Conservation (phyloP, 345 rosid species). For the Gossypium mustelinum region DNA sequence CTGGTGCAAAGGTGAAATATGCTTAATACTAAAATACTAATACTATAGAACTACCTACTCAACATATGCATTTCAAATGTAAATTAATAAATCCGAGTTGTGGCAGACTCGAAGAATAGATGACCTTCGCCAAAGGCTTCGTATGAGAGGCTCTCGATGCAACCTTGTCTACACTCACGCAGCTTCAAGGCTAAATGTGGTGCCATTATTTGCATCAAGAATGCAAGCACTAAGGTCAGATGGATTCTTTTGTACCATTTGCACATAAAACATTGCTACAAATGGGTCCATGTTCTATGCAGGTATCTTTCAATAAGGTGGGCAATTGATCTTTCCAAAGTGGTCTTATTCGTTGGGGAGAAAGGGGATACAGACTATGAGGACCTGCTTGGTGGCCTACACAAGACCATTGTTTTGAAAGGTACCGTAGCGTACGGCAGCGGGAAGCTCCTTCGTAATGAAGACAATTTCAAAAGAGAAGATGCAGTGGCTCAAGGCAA, state of each 20-base stretch:
- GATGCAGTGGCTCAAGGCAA: slow-evolving; percentile 44
- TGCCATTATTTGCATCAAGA: slow-evolving; percentile 82
- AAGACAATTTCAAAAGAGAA: slow-evolving; percentile 57
- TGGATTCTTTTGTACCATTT: not conserved
- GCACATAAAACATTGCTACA: not conserved
- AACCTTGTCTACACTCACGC: slow-evolving; percentile 56
- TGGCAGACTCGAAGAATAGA: slow-evolving; percentile 60
- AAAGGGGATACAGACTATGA: slow-evolving; percentile 83
- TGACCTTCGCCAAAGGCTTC: slow-evolving; percentile 69
- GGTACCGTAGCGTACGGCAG: slow-evolving; percentile 56
- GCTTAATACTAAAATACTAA: not conserved
- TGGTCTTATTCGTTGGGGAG: slow-evolving; percentile 66
- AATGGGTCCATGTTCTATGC: slow-evolving; percentile 21
- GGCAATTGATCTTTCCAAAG: slow-evolving; percentile 65
- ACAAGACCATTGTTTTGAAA: slow-evolving; percentile 56
- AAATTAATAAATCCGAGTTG: slow-evolving; percentile 10
- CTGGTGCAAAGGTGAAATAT: slow-evolving; percentile 55
- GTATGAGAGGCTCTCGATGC: slow-evolving; percentile 86
- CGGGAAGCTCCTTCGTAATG: slow-evolving; percentile 50
- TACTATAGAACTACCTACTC: not conserved
- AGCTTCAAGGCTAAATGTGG: slow-evolving; percentile 61
- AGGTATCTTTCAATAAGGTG: slow-evolving; percentile 84
- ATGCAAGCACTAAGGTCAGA: slow-evolving; percentile 74
- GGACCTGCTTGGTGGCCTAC: slow-evolving; percentile 64
- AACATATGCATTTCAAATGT: not conserved